phyloP scores from a whole-genome alignment of 805 yeast species.

The Starmerella ratchasimensis region DNA sequence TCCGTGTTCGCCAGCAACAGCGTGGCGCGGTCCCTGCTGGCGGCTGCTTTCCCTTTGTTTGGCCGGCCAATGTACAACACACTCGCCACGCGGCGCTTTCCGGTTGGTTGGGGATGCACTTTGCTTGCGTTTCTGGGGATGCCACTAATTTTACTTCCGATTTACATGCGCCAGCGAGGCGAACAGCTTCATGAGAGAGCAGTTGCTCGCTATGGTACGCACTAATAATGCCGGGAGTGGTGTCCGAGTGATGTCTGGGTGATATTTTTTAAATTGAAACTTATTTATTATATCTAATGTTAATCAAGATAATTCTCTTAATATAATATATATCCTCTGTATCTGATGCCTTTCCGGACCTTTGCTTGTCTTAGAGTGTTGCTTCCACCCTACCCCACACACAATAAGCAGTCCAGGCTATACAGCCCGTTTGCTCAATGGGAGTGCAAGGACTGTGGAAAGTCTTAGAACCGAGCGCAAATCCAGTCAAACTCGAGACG shows the following conservation, averaged over 20 bases:
- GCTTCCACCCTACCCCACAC: no score
- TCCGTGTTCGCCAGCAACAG: conserved; percentile 49
- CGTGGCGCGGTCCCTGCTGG: conserved; percentile 38
- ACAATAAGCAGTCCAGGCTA: no score
- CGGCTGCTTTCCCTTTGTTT: conserved; percentile 50
- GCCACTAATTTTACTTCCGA: conserved; percentile 36
- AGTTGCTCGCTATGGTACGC: conserved; percentile 10
- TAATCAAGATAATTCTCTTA: no score
- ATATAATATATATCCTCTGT: no score
- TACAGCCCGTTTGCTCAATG: conserved; percentile 36
- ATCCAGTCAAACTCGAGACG: conserved; percentile 81
- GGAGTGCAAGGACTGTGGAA: conserved; percentile 96
- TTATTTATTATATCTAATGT: no score
- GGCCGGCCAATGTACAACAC: conserved; percentile 43
- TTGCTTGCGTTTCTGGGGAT: conserved; percentile 33
- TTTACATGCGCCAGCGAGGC: conserved; percentile 20
- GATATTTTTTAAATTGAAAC: no score
- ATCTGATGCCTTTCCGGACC: no score
- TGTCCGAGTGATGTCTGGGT: no score
- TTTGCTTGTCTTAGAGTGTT: no score
- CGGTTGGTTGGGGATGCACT: conserved; percentile 47
- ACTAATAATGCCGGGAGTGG: no score
- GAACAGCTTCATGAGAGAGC: conserved; percentile 8
- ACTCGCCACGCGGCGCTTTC: conserved; percentile 30
- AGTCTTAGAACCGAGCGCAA: conserved; percentile 73